These are phyloP conservation scores for Didymella glomerata DNA, from an alignment of 2,329 filamentous ascomycete species.

Conservation along the genomic window DNA sequence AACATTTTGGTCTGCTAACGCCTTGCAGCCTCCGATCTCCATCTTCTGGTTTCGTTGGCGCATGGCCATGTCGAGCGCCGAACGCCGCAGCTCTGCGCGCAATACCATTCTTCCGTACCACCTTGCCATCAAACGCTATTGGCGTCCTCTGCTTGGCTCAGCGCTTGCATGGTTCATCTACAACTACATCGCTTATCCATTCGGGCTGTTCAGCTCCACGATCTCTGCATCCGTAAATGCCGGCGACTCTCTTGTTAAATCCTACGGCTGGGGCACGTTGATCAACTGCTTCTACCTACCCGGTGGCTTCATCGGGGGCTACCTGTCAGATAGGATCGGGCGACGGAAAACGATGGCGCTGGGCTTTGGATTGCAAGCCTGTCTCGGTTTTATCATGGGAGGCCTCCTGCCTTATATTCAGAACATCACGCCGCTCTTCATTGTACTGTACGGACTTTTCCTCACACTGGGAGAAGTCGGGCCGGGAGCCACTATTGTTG, in stretches of 20 bases:
- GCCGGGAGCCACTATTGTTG: slow-evolving; percentile 30
- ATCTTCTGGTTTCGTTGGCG: slow-evolving; percentile 64
- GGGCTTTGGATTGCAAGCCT: slow-evolving; percentile 35
- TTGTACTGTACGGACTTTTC: slow-evolving; percentile 41
- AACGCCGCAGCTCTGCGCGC: slow-evolving; percentile 57
- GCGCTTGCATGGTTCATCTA: slow-evolving; percentile 62
- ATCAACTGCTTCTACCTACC: slow-evolving; percentile 40
- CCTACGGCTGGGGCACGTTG: slow-evolving; percentile 32
- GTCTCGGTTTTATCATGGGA: slow-evolving; percentile 39
- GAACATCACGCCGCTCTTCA: slow-evolving; percentile 40
- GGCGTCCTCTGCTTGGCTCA: slow-evolving; percentile 59
- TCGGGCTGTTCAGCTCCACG: slow-evolving; percentile 64
- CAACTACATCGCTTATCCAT: slow-evolving; percentile 65
- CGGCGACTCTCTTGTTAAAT: slow-evolving; percentile 32
- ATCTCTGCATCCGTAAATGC: slow-evolving; percentile 50
- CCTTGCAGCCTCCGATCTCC: slow-evolving; percentile 53
- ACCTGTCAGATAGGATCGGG: slow-evolving; percentile 38
- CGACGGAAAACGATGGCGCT: slow-evolving; percentile 36
- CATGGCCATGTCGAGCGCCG: slow-evolving; percentile 61
- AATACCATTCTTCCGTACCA: slow-evolving; percentile 56
- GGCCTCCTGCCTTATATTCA: slow-evolving; percentile 41
- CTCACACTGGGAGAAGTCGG: slow-evolving; percentile 40
- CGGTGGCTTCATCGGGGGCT: slow-evolving; percentile 40
- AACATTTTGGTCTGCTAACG: background rate
- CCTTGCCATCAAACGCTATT: slow-evolving; percentile 60